These are phyloP conservation scores for Musa beccarii DNA, from an alignment of 176 grass and related monocot species.

Conservation along the genomic window DNA sequence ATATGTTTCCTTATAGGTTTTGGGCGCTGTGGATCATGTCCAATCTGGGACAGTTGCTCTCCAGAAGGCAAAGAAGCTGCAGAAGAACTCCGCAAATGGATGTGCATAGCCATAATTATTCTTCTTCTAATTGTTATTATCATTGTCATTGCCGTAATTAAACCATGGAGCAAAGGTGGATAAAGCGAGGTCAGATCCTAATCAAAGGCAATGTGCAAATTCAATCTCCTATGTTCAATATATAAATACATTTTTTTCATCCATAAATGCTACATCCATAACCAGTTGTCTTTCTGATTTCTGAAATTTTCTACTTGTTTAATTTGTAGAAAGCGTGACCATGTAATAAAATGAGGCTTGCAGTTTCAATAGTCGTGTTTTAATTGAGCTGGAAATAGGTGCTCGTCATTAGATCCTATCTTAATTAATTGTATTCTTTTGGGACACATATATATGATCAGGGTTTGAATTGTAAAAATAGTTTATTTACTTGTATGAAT, in stretches of 20 bases:
- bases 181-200: background rate
- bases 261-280: constrained; percentile 13
- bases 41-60: constrained; percentile 57
- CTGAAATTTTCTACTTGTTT: constrained; percentile 9
- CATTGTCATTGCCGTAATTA: constrained; percentile 40
- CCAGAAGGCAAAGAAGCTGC: constrained; percentile 73
- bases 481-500: too few species aligned
- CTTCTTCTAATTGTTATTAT: constrained; percentile 68
- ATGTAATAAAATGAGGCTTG: background rate
- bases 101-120: constrained; percentile 90
- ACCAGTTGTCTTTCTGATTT: constrained; percentile 11
- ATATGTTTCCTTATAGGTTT: constrained; percentile 40
- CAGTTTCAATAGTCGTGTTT: background rate
- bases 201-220: background rate
- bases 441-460: too few species aligned
- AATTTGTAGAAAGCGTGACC: constrained; percentile 2
- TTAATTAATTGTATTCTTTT: too few species aligned
- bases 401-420: too few species aligned
- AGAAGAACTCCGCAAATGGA: constrained; percentile 94
- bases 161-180: constrained; percentile 56
- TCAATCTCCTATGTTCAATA: constrained; percentile 30
- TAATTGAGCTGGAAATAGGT: background rate
- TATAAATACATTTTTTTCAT: constrained; percentile 16
- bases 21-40: constrained; percentile 71
- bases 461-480: too few species aligned